Conservation (phyloP, 306 rosid genomes). For the Lathyrus oleraceus region DNA sequence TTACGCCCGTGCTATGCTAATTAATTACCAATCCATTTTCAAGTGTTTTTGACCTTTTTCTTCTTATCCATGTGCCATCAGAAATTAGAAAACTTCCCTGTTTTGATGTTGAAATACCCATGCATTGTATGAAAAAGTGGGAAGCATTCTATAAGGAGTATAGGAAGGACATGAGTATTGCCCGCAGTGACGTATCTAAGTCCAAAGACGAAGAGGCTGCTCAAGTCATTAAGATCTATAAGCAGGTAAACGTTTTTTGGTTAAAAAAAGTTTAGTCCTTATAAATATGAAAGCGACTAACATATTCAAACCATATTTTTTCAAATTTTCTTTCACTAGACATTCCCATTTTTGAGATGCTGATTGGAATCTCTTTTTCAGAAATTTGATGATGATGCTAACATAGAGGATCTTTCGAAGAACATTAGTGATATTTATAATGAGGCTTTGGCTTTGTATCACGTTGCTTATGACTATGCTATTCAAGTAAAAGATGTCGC, state of each 20-base stretch:
- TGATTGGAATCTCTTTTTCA: conserved; percentile 25
- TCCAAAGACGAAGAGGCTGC: conserved; percentile 38
- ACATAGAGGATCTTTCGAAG: conserved; percentile 47
- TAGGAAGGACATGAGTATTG: conserved; percentile 43
- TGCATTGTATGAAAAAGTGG: conserved; percentile 46
- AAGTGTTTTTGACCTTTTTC: conserved; percentile 14
- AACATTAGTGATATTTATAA: conserved; percentile 41
- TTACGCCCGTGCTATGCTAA: not conserved
- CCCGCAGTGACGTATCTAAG: conserved; percentile 1
- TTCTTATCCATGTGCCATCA: conserved; percentile 35
- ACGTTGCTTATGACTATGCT: conserved; percentile 52
- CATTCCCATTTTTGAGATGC: conserved; percentile 4
- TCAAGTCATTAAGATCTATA: conserved; percentile 46
- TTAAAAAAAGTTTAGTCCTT: too few relatives aligned
- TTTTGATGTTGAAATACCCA: conserved; percentile 60
- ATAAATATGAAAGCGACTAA: too few relatives aligned
- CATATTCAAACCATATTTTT: not conserved
- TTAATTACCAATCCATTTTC: not conserved
- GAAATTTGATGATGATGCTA: conserved; percentile 53
- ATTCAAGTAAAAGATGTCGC: accelerated
- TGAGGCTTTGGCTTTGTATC: conserved; percentile 69
- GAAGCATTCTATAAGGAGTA: conserved; percentile 26
- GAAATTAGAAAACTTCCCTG: conserved; percentile 55
- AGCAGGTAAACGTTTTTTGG: conserved; percentile 39
- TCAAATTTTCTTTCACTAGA: not conserved